Evolutionary conservation across 75 land plant species (phyloP).

Genomic region (Sequoia sempervirens): DNA sequence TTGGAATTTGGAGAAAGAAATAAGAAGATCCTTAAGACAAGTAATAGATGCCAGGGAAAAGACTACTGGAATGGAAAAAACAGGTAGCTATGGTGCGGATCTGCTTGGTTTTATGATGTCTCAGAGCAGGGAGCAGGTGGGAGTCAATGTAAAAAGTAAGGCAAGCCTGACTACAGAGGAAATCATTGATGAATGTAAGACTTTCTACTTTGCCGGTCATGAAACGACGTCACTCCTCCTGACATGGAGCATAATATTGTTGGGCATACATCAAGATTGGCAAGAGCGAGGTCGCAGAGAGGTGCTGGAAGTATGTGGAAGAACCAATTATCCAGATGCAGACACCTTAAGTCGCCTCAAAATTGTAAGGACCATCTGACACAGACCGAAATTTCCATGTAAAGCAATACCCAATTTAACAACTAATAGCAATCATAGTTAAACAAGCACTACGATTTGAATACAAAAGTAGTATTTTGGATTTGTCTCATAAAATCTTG

Average conservation of each 20-base stretch:
- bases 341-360: slow-evolving; percentile 40
- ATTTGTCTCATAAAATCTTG: neutral
- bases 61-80: neutral
- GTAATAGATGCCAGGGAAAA: slow-evolving; percentile 29
- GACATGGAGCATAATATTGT: slow-evolving; percentile 46
- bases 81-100: neutral
- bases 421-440: neutral
- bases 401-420: neutral
- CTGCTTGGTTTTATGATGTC: slow-evolving; percentile 27
- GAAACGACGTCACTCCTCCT: slow-evolving; percentile 20
- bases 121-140: slow-evolving; percentile 16
- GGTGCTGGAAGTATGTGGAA: slow-evolving; percentile 29
- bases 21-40: slow-evolving; percentile 16
- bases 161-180: neutral
- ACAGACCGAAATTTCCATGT: neutral
- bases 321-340: slow-evolving; percentile 11
- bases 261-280: slow-evolving; percentile 59
- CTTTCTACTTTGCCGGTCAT: slow-evolving; percentile 32
- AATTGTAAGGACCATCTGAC: slow-evolving; percentile 32
- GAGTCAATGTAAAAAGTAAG: neutral
- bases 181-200: slow-evolving; percentile 24
- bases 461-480: neutral
- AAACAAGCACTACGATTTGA: neutral
- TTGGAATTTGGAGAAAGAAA: slow-evolving; percentile 52
- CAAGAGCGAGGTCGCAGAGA: slow-evolving; percentile 53